Evolutionary conservation across 2,329 filamentous ascomycete genomes (phyloP), one percentile per base, ranked within the genome.

Genomic region (Phialophora chinensis): DNA sequence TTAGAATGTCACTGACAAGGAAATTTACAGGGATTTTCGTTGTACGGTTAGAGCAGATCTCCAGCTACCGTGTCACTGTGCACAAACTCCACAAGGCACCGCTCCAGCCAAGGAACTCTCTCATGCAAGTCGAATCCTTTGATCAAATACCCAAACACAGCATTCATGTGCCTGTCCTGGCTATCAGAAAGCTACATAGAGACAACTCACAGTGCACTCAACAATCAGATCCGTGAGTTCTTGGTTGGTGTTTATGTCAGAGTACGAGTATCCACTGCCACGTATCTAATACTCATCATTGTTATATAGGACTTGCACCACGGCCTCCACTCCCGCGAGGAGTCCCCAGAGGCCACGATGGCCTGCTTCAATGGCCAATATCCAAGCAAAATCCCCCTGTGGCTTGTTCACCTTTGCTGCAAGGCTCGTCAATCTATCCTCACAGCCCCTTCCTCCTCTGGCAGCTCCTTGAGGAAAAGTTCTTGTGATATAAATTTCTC

Each of bases 371-470:
- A 17, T 42, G 38, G 14, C 17, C 17, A 20, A n/a, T 8, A 27
- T 23, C 49, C 49, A 10, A 25, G 20, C 49, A 53, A 53, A 7
- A 44, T n/a, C 6, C 23, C 25, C 23, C 25, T 49, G 25, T 23
- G 25, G 31, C 25, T 29, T 47, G 11, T 29, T 47, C 53, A 7
- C 38, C 27, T 47, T 25, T 31, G 7, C 62, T 62, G 64, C 64
- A 62, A 62, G 64, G 64, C 64, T 55, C 25, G 64, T 62, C 64
- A 54, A 66, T 62, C 64, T 55, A 33, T 23, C 17, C 14, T 12
- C 11, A 47, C 38, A 50, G 42, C n/a, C 50, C 42, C 27, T 31
- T 29, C 8, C 50, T 25, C 27, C 20, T n/a, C 1, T 50, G n/a
- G 23, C 47, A 50, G 47, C 47, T 20, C 23, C 3, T 27, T 4